Base-by-base conservation (phyloP, 257 asterid species). In the Lantana camara region DNA sequence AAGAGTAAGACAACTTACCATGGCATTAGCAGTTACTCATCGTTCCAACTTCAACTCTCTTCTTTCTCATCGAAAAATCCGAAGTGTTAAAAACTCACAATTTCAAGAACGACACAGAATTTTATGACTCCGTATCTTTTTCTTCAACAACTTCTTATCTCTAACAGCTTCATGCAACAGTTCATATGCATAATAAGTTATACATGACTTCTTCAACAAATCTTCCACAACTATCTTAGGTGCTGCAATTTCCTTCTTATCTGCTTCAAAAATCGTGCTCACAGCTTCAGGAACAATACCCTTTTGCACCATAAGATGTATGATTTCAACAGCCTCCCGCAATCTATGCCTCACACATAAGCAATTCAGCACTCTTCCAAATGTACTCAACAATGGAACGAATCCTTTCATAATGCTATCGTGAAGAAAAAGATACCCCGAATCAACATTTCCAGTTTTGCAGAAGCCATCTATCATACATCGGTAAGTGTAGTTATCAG, bases 151-250 rank as follows among this genome's bases (percentile, higher is more conserved):
- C 73, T 82, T 87, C 78, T 85, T 87, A 65, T 81, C 82, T 72
- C 99, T 82, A 59, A 90, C 58, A 50, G 89, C 96, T 40, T 90
- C 99, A 42, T 76, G 75, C 47, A 93, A 79, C 57, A 87, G 73
- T 59, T 88, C 96, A 67, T 90, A 85, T 13, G 96, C 81, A 77
- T 57, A 75, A 64, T 87, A 90, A 50, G 86, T 82, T 29, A 93
- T 82, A 67, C 81, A 81, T 11, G 88, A 79, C 75, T 85, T 88
- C 78, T 75, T 85, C 89, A 84, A 51, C 81, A 93, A 79, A 71
- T 85, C 86, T 55, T 90, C 95, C 67, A 93, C 82, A 68, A 90
- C 83, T 50, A 90, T 85, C 84, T 88, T 93, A 45, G 99, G 99
- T 38, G 95, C 95, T 5, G 89, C 99, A 53, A 83, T 77, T 63